Conservation (phyloP, 2,329 filamentous ascomycete species). For the Fusarium secorum region DNA sequence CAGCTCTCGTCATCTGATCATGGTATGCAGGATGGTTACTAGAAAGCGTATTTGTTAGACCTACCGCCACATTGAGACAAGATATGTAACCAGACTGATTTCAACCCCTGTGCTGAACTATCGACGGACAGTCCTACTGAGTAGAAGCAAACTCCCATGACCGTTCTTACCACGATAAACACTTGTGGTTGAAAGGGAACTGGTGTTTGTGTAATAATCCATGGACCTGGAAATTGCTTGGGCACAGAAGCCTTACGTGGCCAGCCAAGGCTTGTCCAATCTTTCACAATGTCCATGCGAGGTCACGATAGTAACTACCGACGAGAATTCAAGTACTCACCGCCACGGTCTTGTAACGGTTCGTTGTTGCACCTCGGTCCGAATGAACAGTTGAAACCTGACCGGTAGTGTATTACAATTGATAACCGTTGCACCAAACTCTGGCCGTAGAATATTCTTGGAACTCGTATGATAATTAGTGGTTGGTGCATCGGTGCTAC, state of each 20-base stretch:
- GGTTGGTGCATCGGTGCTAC: neutral
- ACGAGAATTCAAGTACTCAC: neutral
- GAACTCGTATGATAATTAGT: neutral
- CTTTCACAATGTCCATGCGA: neutral
- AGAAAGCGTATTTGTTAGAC: fast-evolving
- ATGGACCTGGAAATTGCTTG: neutral
- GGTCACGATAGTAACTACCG: neutral
- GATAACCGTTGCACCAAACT: neutral
- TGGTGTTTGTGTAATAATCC: neutral
- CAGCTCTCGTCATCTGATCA: neutral
- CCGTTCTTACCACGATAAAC: neutral
- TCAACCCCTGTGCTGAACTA: neutral
- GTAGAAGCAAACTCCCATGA: fast-evolving
- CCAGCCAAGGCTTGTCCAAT: neutral
- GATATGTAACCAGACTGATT: fast-evolving
- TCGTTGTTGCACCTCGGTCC: neutral
- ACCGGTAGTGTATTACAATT: neutral
- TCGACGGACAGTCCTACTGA: fast-evolving
- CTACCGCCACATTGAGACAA: neutral
- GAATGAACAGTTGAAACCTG: neutral
- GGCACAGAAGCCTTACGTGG: neutral
- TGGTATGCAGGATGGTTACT: neutral
- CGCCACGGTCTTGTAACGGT: neutral
- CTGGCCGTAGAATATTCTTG: neutral
- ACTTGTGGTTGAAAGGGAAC: neutral